Percentiles rank a stretch among this genome's conserved stretches.
These are phyloP conservation scores for Dactylellina drechsleri DNA, from an alignment of 2,329 filamentous ascomycete genomes.

Conservation along the genomic window DNA sequence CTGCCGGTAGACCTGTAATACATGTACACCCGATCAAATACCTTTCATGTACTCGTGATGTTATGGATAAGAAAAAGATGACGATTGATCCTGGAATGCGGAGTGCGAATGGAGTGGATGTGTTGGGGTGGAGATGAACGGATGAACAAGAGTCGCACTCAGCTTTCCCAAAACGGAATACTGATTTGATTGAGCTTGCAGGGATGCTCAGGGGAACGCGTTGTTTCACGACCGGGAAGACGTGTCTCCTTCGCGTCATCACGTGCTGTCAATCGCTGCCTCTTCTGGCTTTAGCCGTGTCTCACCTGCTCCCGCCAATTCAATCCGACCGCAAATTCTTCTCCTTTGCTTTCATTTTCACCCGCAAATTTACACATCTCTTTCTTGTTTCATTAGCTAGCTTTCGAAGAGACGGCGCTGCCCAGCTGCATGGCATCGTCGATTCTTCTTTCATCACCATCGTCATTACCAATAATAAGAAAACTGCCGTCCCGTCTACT, in stretches of 20 bases:
- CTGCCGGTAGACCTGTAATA: too few species aligned
- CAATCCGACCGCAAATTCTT: too few species aligned
- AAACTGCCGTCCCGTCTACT: not conserved
- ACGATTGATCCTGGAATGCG: too few species aligned
- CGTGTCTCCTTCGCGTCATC: constrained; percentile 33
- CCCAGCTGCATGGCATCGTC: not conserved
- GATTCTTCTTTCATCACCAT: constrained; percentile 6
- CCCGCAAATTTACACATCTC: too few species aligned
- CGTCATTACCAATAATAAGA: not conserved
- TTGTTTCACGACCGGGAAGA: constrained; percentile 35
- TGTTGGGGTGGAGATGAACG: not conserved
- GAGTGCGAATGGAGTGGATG: too few species aligned
- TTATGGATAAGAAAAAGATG: too few species aligned
- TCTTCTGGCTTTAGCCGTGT: too few species aligned
- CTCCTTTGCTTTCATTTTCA: too few species aligned
- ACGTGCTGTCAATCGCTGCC: constrained; percentile 19
- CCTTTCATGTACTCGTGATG: too few species aligned
- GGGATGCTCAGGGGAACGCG: constrained; percentile 16
- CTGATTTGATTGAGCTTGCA: constrained; percentile 3
- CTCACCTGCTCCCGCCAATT: too few species aligned
- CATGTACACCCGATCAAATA: too few species aligned
- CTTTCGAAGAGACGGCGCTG: not conserved
- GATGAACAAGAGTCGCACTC: not conserved
- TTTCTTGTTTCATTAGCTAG: too few species aligned
- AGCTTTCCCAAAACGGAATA: constrained; percentile 12